phyloP scores from a whole-genome alignment of 257 asterid species.

The Penstemon newberryi region DNA sequence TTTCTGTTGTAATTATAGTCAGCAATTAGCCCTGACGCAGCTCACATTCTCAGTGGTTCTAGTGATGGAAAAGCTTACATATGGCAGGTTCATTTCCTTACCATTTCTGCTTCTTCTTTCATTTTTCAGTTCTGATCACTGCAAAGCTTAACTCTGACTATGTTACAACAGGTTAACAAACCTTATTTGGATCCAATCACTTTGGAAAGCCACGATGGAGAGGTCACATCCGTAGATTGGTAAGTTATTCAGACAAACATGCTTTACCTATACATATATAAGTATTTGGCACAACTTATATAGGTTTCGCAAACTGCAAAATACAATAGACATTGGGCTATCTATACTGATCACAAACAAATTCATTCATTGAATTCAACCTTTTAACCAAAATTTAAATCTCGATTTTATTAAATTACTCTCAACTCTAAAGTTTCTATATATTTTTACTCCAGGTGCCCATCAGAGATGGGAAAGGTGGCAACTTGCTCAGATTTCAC shows the following conservation, averaged over 20 bases:
- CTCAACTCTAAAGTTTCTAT: too few relatives aligned
- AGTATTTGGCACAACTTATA: too few relatives aligned
- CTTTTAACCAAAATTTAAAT: too few relatives aligned
- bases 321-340: too few relatives aligned
- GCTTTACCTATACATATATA: too few relatives aligned
- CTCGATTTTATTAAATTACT: too few relatives aligned
- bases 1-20: conserved; percentile 52
- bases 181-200: conserved; percentile 62
- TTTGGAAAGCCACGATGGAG: conserved; percentile 83
- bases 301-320: too few relatives aligned
- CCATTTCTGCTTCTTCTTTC: background rate
- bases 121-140: background rate
- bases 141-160: conserved; percentile 5
- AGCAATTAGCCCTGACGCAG: conserved; percentile 84
- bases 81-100: conserved; percentile 65
- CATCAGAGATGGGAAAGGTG: conserved; percentile 76
- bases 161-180: conserved; percentile 59
- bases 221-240: conserved; percentile 97
- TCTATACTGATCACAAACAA: too few relatives aligned
- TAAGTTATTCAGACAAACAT: conserved; percentile 24
- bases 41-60: conserved; percentile 93
- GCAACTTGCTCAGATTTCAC: conserved; percentile 96
- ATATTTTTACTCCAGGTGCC: conserved; percentile 57
- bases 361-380: too few relatives aligned
- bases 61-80: conserved; percentile 93